Percentiles rank a stretch among this genome's conserved stretches.
Evolutionary conservation across 1,284 basidiomycete species (phyloP).

Genomic region (Cryptococcus maquisensis): DNA sequence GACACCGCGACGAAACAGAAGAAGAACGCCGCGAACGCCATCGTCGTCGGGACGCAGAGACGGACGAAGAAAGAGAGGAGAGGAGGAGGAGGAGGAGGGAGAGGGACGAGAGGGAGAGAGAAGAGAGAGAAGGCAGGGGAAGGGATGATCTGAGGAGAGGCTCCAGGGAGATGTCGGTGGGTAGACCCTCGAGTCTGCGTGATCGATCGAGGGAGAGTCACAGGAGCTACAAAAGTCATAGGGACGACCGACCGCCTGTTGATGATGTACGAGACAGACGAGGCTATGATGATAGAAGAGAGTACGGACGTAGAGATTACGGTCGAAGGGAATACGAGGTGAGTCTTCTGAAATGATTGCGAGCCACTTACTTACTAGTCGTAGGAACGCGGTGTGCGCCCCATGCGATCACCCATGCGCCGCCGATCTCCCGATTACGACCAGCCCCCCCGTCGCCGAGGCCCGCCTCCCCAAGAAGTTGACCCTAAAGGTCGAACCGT

Average conservation of each 20-base stretch:
- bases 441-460: constrained; percentile 46
- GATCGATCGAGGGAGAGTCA: constrained; percentile 35
- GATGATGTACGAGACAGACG: constrained; percentile 32
- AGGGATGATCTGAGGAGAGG: constrained; percentile 15
- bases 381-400: background rate
- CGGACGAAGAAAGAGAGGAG: constrained; percentile 33
- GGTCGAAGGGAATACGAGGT: constrained; percentile 18
- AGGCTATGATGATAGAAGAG: constrained; percentile 34
- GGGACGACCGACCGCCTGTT: constrained; percentile 9
- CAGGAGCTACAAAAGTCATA: constrained; percentile 19
- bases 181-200: background rate
- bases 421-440: constrained; percentile 71
- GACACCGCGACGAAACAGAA: constrained; percentile 23
- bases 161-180: constrained; percentile 16
- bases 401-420: constrained; percentile 19
- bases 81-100: constrained; percentile 17
- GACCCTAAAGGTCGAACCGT: constrained; percentile 95
- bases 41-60: constrained; percentile 28
- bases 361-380: background rate
- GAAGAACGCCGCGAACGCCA: constrained; percentile 19
- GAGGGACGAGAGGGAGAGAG: constrained; percentile 24
- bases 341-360: background rate
- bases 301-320: constrained; percentile 37
- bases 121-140: constrained; percentile 4
- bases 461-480: constrained; percentile 45